These are phyloP conservation scores for Chlamydomonas applanata DNA, from an alignment of 139 green algal species.

Conservation along the genomic window DNA sequence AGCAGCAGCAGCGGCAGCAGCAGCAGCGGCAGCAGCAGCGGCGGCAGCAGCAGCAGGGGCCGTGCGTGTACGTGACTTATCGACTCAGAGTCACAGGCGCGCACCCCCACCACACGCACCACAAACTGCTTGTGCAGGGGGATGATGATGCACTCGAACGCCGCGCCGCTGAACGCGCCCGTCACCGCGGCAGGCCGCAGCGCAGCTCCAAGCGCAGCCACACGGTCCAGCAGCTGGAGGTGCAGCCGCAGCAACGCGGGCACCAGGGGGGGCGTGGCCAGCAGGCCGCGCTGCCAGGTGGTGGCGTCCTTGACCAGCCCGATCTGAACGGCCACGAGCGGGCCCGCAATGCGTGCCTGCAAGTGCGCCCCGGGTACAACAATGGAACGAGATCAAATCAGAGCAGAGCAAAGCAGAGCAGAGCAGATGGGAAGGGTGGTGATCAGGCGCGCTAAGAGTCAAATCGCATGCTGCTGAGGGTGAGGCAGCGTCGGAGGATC, in stretches of 20 bases:
- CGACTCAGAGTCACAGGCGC: too few relatives aligned
- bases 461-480: too few relatives aligned
- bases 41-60: too few relatives aligned
- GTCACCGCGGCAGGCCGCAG: not conserved
- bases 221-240: conserved; percentile 14
- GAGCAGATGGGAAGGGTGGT: too few relatives aligned
- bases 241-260: conserved; percentile 10
- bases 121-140: not conserved
- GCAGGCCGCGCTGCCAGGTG: conserved; percentile 25
- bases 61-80: too few relatives aligned
- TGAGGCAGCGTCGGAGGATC: too few relatives aligned
- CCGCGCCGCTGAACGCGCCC: conserved; percentile 7
- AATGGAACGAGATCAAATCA: too few relatives aligned
- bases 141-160: conserved; percentile 10
- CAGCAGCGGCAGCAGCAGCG: too few relatives aligned
- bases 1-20: too few relatives aligned
- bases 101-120: not conserved
- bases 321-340: conserved; percentile 14
- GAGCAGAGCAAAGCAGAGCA: too few relatives aligned
- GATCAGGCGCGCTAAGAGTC: too few relatives aligned
- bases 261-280: conserved; percentile 31
- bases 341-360: conserved; percentile 3
- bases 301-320: conserved; percentile 21
- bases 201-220: not conserved
- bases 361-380: too few relatives aligned